Conservation (phyloP, 495 filamentous ascomycete species). For the Pseudotulostoma volvatum region DNA sequence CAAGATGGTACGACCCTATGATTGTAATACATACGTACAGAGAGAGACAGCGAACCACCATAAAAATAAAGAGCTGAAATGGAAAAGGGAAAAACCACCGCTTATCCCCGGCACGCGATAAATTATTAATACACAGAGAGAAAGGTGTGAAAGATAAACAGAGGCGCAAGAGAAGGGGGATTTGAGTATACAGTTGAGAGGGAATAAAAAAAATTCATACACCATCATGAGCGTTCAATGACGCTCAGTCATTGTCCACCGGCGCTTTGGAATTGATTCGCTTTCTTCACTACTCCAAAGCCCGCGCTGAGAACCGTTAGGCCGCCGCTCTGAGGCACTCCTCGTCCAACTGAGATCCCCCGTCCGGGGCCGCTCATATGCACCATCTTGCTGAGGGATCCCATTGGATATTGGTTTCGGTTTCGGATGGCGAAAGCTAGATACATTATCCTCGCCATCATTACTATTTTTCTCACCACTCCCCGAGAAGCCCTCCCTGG, state of each 20-base stretch:
- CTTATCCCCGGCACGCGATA: too few relatives aligned
- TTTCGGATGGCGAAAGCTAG: constrained; percentile 20
- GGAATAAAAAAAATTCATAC: too few relatives aligned
- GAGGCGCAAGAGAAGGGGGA: too few relatives aligned
- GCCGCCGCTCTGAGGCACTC: constrained; percentile 19
- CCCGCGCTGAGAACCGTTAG: constrained; percentile 20
- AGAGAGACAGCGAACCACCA: too few relatives aligned
- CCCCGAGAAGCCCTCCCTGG: background rate
- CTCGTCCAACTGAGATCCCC: constrained; percentile 9
- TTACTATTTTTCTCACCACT: constrained; percentile 9
- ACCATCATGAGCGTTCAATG: constrained; percentile 4
- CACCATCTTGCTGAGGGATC: constrained; percentile 2
- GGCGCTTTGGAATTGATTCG: constrained; percentile 17
- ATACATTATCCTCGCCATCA: constrained; percentile 18
- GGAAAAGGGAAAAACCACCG: too few relatives aligned
- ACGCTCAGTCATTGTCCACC: constrained; percentile 31
- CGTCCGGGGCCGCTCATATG: background rate
- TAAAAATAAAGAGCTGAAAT: too few relatives aligned
- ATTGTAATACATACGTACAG: too few relatives aligned
- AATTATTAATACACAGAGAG: too few relatives aligned
- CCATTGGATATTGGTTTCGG: constrained; percentile 9
- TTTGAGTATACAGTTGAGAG: too few relatives aligned
- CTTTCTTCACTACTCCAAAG: constrained; percentile 28
- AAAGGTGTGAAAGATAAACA: too few relatives aligned
- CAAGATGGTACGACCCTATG: too few relatives aligned